Conservation (phyloP, 177 flowering plant species). For the Tripterygium wilfordii region DNA sequence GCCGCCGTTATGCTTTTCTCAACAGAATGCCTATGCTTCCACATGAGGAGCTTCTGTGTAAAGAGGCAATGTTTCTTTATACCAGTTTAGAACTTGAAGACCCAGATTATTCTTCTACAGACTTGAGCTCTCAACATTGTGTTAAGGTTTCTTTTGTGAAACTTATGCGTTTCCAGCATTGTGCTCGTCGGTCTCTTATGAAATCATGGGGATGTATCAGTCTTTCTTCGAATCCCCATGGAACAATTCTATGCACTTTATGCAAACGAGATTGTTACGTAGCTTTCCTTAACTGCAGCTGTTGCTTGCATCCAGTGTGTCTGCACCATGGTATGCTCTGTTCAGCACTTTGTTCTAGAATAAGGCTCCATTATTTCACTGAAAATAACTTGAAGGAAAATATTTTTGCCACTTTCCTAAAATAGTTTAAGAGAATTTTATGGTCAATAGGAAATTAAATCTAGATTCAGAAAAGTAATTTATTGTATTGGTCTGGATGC, state of each 20-base stretch:
- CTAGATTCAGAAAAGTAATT: too few species aligned
- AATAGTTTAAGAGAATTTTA: too few species aligned
- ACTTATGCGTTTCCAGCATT: slow-evolving; percentile 79
- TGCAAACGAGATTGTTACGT: slow-evolving; percentile 96
- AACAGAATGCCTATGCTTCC: slow-evolving; percentile 89
- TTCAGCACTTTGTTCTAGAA: slow-evolving; percentile 1
- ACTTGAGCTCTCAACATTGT: slow-evolving; percentile 38
- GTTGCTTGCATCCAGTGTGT: slow-evolving; percentile 73
- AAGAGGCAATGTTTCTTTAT: slow-evolving; percentile 77
- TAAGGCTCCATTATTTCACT: too few species aligned
- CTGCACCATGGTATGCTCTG: slow-evolving; percentile 75
- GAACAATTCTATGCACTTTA: slow-evolving; percentile 74
- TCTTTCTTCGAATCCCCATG: slow-evolving; percentile 37
- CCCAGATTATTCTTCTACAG: slow-evolving; percentile 28
- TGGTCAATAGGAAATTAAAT: too few species aligned
- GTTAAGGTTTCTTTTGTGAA: slow-evolving; percentile 71
- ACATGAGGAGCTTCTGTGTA: slow-evolving; percentile 89
- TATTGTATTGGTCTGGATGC: too few species aligned
- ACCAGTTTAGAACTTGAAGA: slow-evolving; percentile 31
- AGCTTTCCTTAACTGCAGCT: slow-evolving; percentile 67
- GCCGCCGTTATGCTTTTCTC: slow-evolving; percentile 82
- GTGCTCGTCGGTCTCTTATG: slow-evolving; percentile 73
- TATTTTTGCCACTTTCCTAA: too few species aligned
- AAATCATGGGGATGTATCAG: slow-evolving; percentile 41
- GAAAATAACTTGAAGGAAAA: too few species aligned